Evolutionary conservation across 2,329 filamentous ascomycete species (phyloP), one percentile per base, ranked within the genome.

Genomic region (Pseudocercospora cruenta): DNA sequence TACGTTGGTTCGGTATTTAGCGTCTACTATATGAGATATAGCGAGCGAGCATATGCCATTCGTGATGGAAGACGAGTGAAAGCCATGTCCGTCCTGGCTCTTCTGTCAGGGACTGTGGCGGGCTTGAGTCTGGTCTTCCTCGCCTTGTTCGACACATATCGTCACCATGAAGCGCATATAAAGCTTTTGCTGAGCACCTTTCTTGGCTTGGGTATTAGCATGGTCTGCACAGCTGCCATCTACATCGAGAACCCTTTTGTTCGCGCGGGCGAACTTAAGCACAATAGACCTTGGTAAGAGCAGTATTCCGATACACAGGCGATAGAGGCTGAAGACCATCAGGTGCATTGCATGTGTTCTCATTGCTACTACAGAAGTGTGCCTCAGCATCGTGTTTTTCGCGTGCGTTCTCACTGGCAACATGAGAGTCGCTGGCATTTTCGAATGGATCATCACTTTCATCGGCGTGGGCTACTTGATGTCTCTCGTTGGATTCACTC

Each of bases 361-460:
- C 4, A 62, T 62, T 10, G 49, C 24, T 31, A 22, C 36, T 33
- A 49, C 39, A 6, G 47, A 53, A 22, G 21, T 33, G 12, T 21
- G n/a, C 4, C 39, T 61, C 12, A 53, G 59, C 24, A 22, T 61
- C 3, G 45, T 61, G 6, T 61, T 61, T 24, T 61, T 61, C 47
- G 60, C 10, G 10, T 62, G 60, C 21, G 19, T 39, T 26, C 22
- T 51, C 4, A 55, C 49, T 16, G 49, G 55, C 36, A 24, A 62
- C n/a, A 54, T 55, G 60, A 21, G 60, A 7, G 36, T 62, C 21
- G 59, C 60, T 12, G 60, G 60, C n/a, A 62, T 62, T 19, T 45
- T 36, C 26, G 60, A 39, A 21, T 55, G 49, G 31, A 36, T 55
- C 33, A 21, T 55, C 47, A 55, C 47, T 4, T 43, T 57, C 36